Conservation (phyloP, 352 stramenopile species). For the Globisporangium middletonii region DNA sequence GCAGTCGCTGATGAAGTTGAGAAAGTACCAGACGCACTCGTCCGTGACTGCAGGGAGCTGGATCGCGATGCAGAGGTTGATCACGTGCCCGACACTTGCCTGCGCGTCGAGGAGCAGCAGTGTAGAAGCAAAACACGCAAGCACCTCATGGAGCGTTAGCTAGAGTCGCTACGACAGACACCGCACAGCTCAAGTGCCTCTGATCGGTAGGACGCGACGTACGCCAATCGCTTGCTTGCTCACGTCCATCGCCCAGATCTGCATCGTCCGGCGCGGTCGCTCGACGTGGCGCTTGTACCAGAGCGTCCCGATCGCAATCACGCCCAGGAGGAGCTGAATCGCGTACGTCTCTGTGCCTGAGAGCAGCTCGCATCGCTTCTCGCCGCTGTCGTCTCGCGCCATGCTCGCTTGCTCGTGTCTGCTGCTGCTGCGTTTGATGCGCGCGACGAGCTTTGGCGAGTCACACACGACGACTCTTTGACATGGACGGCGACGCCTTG, state of each 20-base stretch:
- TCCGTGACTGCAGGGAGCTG: slow-evolving; percentile 72
- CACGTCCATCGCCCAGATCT: slow-evolving; percentile 81
- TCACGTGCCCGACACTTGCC: slow-evolving; percentile 58
- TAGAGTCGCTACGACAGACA: not conserved
- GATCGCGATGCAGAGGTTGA: slow-evolving; percentile 66
- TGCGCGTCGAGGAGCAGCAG: slow-evolving; percentile 2
- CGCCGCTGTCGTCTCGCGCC: slow-evolving; percentile 11
- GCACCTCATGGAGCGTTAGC: not conserved
- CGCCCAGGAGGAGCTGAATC: slow-evolving; percentile 59
- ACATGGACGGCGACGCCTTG: no score
- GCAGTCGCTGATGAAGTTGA: slow-evolving; percentile 79
- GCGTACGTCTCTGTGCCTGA: slow-evolving; percentile 62
- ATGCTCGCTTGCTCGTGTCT: slow-evolving; percentile 1
- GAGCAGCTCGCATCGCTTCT: slow-evolving; percentile 51
- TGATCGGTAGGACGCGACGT: not conserved
- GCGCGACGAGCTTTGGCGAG: not conserved
- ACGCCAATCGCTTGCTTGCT: slow-evolving; percentile 78
- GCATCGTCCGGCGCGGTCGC: slow-evolving; percentile 49
- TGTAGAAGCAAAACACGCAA: not conserved
- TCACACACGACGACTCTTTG: not conserved
- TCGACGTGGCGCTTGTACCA: slow-evolving; percentile 86
- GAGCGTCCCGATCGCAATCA: slow-evolving; percentile 61
- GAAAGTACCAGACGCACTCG: slow-evolving; percentile 84
- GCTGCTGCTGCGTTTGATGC: not conserved
- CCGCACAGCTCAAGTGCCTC: not conserved